Evolutionary conservation across 2,329 filamentous ascomycete genomes (phyloP).

Genomic region (Coniochaeta prunicola): DNA sequence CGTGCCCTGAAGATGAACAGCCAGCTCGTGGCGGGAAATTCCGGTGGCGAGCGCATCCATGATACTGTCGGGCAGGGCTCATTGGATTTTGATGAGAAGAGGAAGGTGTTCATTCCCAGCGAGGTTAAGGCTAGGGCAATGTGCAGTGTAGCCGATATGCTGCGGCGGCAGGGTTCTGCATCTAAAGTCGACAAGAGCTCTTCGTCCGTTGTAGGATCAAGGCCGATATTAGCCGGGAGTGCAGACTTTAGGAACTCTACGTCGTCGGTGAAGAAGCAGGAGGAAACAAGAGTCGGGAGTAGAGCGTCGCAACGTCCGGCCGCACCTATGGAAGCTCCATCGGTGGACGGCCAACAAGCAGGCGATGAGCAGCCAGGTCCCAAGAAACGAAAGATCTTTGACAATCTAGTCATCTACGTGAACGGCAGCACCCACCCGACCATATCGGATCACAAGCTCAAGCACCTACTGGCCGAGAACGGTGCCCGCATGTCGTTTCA

Average conservation of each 20-base stretch:
- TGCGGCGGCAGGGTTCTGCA: constrained; percentile 30
- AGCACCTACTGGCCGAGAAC: constrained; percentile 66
- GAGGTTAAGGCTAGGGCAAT: constrained; percentile 29
- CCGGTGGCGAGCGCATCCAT: constrained; percentile 51
- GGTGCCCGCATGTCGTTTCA: constrained; percentile 66
- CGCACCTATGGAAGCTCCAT: constrained; percentile 24
- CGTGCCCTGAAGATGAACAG: constrained; percentile 60
- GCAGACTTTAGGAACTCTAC: neutral
- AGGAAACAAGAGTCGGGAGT: neutral
- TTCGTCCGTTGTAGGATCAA: constrained; percentile 23
- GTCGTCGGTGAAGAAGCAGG: neutral
- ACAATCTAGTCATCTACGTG: constrained; percentile 69
- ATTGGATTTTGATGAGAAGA: constrained; percentile 41
- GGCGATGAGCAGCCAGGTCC: constrained; percentile 9
- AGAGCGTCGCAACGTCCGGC: neutral
- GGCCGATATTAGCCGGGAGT: neutral
- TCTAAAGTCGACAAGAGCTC: neutral
- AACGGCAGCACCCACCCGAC: constrained; percentile 79
- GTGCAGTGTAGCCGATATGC: constrained; percentile 46
- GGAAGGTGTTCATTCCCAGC: constrained; percentile 34
- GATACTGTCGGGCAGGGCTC: constrained; percentile 62
- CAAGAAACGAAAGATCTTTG: constrained; percentile 49
- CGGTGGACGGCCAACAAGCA: constrained; percentile 38
- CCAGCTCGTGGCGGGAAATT: constrained; percentile 57
- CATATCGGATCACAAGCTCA: constrained; percentile 81